Percentiles rank a stretch among this genome's conserved stretches.
These are phyloP conservation scores for Plectosphaerella cucumerina DNA, from an alignment of 2,329 filamentous ascomycete species.

Conservation along the genomic window DNA sequence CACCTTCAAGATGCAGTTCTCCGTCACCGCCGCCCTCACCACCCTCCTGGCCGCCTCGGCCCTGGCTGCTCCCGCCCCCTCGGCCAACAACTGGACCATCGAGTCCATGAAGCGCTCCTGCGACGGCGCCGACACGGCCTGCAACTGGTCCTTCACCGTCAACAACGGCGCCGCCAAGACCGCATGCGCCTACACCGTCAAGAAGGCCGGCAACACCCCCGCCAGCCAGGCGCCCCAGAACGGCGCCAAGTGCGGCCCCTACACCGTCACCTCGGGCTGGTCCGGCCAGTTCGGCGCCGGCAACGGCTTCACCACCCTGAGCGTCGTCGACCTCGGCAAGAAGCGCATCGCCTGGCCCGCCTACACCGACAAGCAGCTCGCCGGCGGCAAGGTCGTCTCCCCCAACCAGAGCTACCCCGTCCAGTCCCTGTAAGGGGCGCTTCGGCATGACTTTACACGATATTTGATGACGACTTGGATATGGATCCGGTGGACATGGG, in stretches of 20 bases:
- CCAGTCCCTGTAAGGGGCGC: conserved; percentile 8
- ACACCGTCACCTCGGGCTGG: conserved; percentile 50
- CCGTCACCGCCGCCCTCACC: conserved; percentile 28
- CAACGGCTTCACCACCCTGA: conserved; percentile 50
- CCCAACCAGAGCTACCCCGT: conserved; percentile 45
- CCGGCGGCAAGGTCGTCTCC: conserved; percentile 36
- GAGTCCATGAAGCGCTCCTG: conserved; percentile 34
- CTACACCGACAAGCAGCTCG: conserved; percentile 49
- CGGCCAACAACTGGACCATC: conserved; percentile 36
- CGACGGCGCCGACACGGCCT: conserved; percentile 30
- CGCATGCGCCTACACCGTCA: conserved; percentile 33
- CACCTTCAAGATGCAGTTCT: conserved; percentile 37
- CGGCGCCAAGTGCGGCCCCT: conserved; percentile 41
- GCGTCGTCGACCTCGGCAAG: conserved; percentile 39
- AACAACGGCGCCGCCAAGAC: conserved; percentile 29
- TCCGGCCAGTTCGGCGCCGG: conserved; percentile 48
- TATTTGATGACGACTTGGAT: no score
- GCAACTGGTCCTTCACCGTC: conserved; percentile 40
- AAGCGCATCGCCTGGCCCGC: conserved; percentile 46
- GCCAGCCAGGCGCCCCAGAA: conserved; percentile 33
- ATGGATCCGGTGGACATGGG: no score
- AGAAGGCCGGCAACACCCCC: conserved; percentile 27
- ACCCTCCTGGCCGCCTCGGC: conserved; percentile 31
- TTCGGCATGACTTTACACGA: background rate
- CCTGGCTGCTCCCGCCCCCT: conserved; percentile 22